Conservation (phyloP, 129 eudicot genomes). For the Gnaphalium uliginosum region DNA sequence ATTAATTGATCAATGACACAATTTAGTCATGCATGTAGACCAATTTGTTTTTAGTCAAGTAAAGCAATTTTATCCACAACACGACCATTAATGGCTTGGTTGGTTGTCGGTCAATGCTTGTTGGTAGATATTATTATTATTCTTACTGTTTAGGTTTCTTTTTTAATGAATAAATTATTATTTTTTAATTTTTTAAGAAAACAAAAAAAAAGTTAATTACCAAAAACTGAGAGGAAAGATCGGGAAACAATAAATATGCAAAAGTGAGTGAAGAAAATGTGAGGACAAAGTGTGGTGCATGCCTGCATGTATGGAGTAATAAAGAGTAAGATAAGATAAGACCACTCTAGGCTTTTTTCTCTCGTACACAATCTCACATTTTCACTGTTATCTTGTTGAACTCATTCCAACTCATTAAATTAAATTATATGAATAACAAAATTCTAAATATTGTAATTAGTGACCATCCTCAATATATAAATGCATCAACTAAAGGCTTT, state of each 20-base stretch:
- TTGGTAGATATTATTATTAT: not conserved
- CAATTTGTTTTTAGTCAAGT: not conserved
- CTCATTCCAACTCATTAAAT: not conserved
- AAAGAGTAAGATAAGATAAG: constrained; percentile 23
- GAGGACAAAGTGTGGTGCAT: constrained; percentile 10
- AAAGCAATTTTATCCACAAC: not conserved
- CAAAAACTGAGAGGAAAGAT: not conserved
- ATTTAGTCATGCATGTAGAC: not conserved
- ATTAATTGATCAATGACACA: not conserved
- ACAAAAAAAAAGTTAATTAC: not conserved
- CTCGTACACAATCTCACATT: constrained; percentile 22
- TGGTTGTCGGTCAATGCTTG: constrained; percentile 1
- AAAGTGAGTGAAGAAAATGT: constrained; percentile 20
- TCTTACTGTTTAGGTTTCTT: not conserved
- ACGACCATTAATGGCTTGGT: not conserved
- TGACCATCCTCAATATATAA: too few relatives aligned
- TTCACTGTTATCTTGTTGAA: constrained; percentile 20
- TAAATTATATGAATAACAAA: too few relatives aligned
- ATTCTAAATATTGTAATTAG: too few relatives aligned
- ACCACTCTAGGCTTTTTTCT: constrained; percentile 22
- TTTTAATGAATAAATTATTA: not conserved
- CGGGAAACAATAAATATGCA: not conserved
- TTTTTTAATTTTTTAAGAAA: not conserved
- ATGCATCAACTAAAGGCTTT: too few relatives aligned
- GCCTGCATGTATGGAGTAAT: not conserved